These are phyloP conservation scores for Passiflora organensis DNA, from an alignment of 345 rosid genomes.

Conservation along the genomic window DNA sequence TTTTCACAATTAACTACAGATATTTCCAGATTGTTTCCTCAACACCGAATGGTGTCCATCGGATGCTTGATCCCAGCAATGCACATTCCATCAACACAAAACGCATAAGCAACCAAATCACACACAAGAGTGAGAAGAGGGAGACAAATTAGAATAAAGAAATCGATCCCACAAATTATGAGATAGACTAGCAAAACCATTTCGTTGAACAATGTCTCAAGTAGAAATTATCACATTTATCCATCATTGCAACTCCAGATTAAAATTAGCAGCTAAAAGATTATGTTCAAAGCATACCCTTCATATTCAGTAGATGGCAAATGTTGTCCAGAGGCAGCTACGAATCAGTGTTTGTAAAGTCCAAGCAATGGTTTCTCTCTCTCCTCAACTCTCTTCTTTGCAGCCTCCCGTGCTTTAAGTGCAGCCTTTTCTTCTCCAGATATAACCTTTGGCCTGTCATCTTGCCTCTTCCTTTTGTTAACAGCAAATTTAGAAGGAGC, in stretches of 20 bases:
- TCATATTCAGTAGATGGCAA: constrained; percentile 2
- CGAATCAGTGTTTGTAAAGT: constrained; percentile 61
- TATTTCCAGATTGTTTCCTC: too few relatives aligned
- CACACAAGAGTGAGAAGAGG: not conserved
- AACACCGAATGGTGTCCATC: too few relatives aligned
- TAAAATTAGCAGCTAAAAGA: not conserved
- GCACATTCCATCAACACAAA: too few relatives aligned
- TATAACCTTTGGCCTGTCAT: constrained; percentile 54
- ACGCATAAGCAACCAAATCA: too few relatives aligned
- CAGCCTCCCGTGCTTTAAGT: constrained; percentile 89
- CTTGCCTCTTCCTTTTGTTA: constrained; percentile 68
- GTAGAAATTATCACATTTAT: too few relatives aligned
- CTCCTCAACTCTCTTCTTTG: constrained; percentile 83
- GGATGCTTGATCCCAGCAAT: too few relatives aligned
- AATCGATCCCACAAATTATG: not conserved
- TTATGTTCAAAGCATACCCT: constrained; percentile 14
- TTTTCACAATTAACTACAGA: too few relatives aligned
- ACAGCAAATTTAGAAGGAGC: constrained; percentile 56
- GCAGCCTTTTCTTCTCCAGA: constrained; percentile 80
- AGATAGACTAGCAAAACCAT: not conserved
- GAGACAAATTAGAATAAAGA: not conserved
- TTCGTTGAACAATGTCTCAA: not conserved
- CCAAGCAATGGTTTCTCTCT: constrained; percentile 89
- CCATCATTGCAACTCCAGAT: not conserved
- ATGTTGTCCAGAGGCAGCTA: constrained; percentile 10